Evolutionary conservation across 2,329 filamentous ascomycete species (phyloP).

Genomic region (Pseudocercospora pini-densiflorae): DNA sequence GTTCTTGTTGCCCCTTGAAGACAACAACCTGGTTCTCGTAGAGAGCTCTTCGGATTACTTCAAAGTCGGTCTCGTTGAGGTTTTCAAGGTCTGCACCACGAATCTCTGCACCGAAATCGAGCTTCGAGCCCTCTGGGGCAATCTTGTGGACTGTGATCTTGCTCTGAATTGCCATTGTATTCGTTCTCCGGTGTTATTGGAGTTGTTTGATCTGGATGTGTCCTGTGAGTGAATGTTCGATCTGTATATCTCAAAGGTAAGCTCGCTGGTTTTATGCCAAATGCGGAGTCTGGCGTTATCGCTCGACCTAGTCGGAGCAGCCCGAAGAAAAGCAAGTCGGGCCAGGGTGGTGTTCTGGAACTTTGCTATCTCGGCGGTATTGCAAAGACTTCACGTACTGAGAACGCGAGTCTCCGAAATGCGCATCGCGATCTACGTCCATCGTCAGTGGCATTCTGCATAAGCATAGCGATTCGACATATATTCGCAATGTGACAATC

Average conservation of each 20-base stretch:
- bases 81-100: conserved; percentile 37
- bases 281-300: conserved; percentile 5
- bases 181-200: background rate
- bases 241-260: background rate
- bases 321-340: background rate
- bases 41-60: conserved; percentile 65
- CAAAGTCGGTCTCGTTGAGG: conserved; percentile 64
- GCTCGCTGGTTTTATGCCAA: conserved; percentile 13
- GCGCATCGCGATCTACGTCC: background rate
- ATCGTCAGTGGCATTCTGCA: background rate
- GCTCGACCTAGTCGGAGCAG: background rate
- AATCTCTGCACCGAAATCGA: conserved; percentile 37
- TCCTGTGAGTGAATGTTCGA: background rate
- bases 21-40: conserved; percentile 72
- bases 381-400: background rate
- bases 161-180: conserved; percentile 32
- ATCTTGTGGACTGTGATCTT: conserved; percentile 35
- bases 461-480: background rate
- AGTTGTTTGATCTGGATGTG: background rate
- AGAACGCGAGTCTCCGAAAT: background rate
- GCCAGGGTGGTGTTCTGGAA: background rate
- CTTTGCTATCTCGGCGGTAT: background rate
- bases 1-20: conserved; percentile 68
- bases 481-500: background rate
- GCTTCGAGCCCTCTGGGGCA: conserved; percentile 26